phyloP scores from a whole-genome alignment of 2,329 filamentous ascomycete genomes.

The Arthrobotrys sinensis region DNA sequence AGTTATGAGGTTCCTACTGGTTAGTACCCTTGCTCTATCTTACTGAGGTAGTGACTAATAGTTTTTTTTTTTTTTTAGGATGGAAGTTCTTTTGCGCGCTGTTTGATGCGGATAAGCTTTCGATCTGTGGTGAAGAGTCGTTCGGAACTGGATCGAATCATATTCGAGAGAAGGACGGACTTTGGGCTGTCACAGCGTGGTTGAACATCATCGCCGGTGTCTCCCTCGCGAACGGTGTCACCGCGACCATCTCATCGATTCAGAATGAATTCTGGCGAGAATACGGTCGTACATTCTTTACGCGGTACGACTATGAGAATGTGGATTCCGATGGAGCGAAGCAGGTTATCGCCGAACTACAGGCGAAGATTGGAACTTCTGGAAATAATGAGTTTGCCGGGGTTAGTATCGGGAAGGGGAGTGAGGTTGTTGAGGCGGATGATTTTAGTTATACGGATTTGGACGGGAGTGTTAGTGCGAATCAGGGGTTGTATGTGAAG shows the following conservation, averaged over 20 bases:
- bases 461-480: constrained; percentile 94
- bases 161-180: constrained; percentile 98
- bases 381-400: constrained; percentile 81
- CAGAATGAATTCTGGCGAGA: constrained; percentile 97
- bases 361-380: constrained; percentile 75
- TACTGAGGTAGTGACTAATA: constrained; percentile 2
- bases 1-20: constrained; percentile 94
- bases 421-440: constrained; percentile 80
- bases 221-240: constrained; percentile 78
- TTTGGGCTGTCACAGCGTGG: constrained; percentile 98
- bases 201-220: constrained; percentile 96
- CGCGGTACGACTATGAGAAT: constrained; percentile 97
- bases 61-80: constrained; percentile 69
- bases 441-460: constrained; percentile 99
- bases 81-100: constrained; percentile 99
- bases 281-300: constrained; percentile 99
- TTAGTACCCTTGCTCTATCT: constrained; percentile 10
- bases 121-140: constrained; percentile 98
- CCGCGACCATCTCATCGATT: constrained; percentile 94
- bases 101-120: constrained; percentile 94
- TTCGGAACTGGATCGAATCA: constrained; percentile 99
- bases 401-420: constrained; percentile 80
- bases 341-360: constrained; percentile 87
- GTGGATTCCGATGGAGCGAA: constrained; percentile 91
- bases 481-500: constrained; percentile 94